These are phyloP conservation scores for Komagataella pastoris DNA, from an alignment of 805 yeast genomes.

Conservation along the genomic window DNA sequence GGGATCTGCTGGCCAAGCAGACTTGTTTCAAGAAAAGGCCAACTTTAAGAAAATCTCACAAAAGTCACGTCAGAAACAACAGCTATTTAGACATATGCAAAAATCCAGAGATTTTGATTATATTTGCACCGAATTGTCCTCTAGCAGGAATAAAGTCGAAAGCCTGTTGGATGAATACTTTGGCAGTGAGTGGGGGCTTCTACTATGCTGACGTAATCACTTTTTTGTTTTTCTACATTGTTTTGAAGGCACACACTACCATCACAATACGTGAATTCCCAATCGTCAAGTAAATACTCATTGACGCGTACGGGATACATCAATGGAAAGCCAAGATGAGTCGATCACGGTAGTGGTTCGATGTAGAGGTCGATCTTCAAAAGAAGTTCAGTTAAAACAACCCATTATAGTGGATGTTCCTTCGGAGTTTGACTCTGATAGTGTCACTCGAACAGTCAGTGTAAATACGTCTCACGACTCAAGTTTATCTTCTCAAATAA, in stretches of 20 bases:
- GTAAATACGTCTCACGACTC: slow-evolving; percentile 13
- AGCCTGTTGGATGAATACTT: slow-evolving; percentile 19
- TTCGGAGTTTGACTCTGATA: slow-evolving; percentile 11
- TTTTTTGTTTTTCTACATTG: background rate
- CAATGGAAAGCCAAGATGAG: slow-evolving; percentile 8
- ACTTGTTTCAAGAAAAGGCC: slow-evolving; percentile 6
- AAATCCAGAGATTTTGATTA: slow-evolving; percentile 46
- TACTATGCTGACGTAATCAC: background rate
- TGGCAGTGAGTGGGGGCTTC: background rate
- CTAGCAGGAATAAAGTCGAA: slow-evolving; percentile 43
- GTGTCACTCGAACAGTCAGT: slow-evolving; percentile 5
- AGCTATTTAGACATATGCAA: slow-evolving; percentile 30
- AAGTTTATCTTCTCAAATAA: slow-evolving; percentile 11
- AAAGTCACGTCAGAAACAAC: slow-evolving; percentile 1
- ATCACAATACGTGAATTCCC: background rate
- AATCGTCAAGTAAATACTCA: background rate
- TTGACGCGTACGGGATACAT: background rate
- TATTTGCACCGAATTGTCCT: slow-evolving; percentile 57
- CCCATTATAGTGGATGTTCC: slow-evolving; percentile 35
- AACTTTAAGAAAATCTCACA: background rate
- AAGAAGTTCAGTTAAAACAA: slow-evolving; percentile 28
- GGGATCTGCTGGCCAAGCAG: slow-evolving; percentile 14
- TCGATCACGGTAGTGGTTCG: slow-evolving; percentile 39
- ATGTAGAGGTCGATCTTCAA: slow-evolving; percentile 34
- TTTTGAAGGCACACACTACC: background rate